Conservation (phyloP, 345 rosid genomes). For the Aquilaria sinensis region DNA sequence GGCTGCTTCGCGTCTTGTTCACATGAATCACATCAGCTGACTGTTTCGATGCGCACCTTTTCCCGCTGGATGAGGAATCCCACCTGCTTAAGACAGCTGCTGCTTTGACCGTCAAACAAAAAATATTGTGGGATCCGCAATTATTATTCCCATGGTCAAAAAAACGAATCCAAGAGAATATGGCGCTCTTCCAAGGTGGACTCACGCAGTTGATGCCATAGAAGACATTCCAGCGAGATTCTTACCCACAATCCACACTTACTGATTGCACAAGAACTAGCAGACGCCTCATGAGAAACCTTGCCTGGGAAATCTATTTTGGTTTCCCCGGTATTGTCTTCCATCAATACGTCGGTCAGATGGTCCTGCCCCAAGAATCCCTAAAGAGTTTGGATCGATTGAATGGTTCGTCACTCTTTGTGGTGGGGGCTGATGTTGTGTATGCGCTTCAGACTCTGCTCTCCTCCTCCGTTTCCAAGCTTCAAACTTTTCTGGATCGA, state of each 20-base stretch:
- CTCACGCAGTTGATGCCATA: conserved; percentile 17
- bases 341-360: conserved; percentile 44
- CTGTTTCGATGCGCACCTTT: not conserved
- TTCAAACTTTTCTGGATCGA: conserved; percentile 68
- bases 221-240: conserved; percentile 14
- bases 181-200: conserved; percentile 4
- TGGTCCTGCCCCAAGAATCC: conserved; percentile 96
- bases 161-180: conserved; percentile 26
- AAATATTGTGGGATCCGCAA: conserved; percentile 14
- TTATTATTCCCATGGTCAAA: conserved; percentile 25
- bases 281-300: conserved; percentile 46
- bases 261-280: conserved; percentile 9
- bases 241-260: conserved; percentile 18
- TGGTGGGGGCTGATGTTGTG: conserved; percentile 36
- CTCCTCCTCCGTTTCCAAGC: conserved; percentile 90
- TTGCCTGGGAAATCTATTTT: conserved; percentile 60
- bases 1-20: conserved; percentile 22
- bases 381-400: conserved; percentile 68
- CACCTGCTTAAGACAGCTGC: conserved; percentile 9
- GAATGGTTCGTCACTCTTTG: conserved; percentile 33
- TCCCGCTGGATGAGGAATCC: conserved; percentile 13
- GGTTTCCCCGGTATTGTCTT: conserved; percentile 55
- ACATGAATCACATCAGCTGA: conserved; percentile 10
- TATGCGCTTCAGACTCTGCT: conserved; percentile 42
- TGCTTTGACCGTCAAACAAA: conserved; percentile 17